Conservation (phyloP, 257 asterid genomes). For the Agastache rugosa region DNA sequence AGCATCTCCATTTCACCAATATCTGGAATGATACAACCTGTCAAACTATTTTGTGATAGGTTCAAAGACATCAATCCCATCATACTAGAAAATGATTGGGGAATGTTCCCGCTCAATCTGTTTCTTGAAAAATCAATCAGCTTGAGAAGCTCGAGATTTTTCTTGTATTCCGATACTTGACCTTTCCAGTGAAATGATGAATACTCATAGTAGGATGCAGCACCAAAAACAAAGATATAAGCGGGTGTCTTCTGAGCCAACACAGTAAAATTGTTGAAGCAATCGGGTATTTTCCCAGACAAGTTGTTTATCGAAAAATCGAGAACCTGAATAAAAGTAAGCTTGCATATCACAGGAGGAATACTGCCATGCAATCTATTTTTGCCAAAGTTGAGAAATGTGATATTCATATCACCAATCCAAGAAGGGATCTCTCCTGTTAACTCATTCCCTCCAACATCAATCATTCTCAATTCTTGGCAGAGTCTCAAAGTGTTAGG, state of each 20-base stretch:
- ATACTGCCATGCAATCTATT: constrained; percentile 39
- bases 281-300: constrained; percentile 24
- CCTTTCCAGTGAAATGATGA: too few species aligned
- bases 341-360: constrained; percentile 30
- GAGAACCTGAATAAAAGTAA: constrained; percentile 38
- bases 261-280: constrained; percentile 38
- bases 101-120: too few species aligned
- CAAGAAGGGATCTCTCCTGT: constrained; percentile 32
- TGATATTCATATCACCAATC: constrained; percentile 12
- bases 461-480: not conserved
- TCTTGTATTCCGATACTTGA: too few species aligned
- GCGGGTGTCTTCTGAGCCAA: not conserved
- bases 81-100: too few species aligned
- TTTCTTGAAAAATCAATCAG: too few species aligned
- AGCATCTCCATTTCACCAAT: too few species aligned
- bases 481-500: constrained; percentile 19
- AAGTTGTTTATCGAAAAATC: constrained; percentile 40
- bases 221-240: not conserved
- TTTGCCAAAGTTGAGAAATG: not conserved
- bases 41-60: too few species aligned
- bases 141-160: too few species aligned
- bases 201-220: not conserved
- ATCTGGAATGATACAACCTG: too few species aligned
- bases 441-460: too few species aligned
- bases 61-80: too few species aligned